phyloP scores from a whole-genome alignment of 169 alveolate species.

The Perkinsus marinus region DNA sequence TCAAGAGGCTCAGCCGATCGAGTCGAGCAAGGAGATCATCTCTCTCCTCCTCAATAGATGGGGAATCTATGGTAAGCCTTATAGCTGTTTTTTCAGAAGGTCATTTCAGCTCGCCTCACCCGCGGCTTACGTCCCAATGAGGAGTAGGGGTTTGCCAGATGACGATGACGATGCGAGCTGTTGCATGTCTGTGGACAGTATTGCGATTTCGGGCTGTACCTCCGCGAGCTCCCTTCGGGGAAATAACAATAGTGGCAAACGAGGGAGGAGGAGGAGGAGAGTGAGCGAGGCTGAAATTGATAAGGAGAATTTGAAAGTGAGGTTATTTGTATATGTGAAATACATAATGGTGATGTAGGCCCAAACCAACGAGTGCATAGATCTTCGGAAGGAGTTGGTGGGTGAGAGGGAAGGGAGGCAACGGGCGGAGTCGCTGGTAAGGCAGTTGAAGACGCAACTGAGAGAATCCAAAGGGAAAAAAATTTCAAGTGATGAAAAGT shows the following conservation, averaged over 20 bases:
- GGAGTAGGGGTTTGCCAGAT: background rate
- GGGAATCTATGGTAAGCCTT: background rate
- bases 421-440: background rate
- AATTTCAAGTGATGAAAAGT: background rate
- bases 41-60: background rate
- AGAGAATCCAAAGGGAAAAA: background rate
- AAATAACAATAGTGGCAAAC: background rate
- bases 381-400: background rate
- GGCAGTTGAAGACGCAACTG: background rate
- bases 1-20: background rate
- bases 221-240: background rate
- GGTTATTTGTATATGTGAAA: too few species aligned
- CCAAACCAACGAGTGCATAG: background rate
- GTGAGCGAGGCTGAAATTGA: background rate
- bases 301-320: background rate
- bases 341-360: background rate
- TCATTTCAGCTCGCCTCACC: background rate
- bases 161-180: background rate
- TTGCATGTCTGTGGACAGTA: too few species aligned
- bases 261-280: background rate
- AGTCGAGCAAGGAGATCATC: background rate
- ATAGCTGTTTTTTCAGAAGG: background rate
- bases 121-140: background rate
- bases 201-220: background rate
- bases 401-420: background rate